Base-by-base conservation (phyloP, 345 rosid species). In the Arabis alpina region DNA sequence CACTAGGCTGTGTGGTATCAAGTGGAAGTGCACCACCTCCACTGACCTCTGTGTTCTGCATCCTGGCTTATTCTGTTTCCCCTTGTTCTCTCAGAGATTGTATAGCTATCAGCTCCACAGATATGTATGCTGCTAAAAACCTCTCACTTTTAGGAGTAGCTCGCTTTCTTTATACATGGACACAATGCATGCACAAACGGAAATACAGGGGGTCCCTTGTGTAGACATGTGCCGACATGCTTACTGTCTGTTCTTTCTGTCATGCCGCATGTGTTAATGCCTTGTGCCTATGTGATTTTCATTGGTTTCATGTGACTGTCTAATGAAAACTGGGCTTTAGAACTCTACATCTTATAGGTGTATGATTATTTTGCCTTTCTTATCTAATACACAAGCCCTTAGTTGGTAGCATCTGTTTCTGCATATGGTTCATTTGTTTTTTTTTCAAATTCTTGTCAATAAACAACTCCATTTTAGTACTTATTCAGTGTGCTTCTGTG, bases 51-150 rank as follows among this genome's bases (percentile, higher is more conserved):
- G 67, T 74, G 65, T 89, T 78, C 61, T 94, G 98, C 86, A 84
- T 94, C 77, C 80, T 77, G 63, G 82, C 87, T 73, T 86, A 91
- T 68, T 83, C 86, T 45, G 90, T 91, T 77, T 88, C 99, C 64
- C 88, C 96, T 76, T 94, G 95, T 76, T 74, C 95, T 16, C 69
- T 89, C 80, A 85, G 93, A 84, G 99, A 94, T 77, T 94, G 96
- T 74, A 64, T 94, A 66, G 76, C 88, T 50, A 80, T 87, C 75
- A 77, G 81, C 80, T 84, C 81, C 60, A 76, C 75, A 74, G 71
- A 82, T 74, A 48, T 58, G 99, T 94, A 86, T 36, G 98, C 78
- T 44, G 34, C 59, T 28, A 32, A 61, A n/a, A 63, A 51, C 70
- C 70, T 68, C 40, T 70, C 50, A 41, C 47, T 61, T 49, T 53